Base-by-base conservation (phyloP, 2,329 filamentous ascomycete species). In the Colletotrichum lentis region DNA sequence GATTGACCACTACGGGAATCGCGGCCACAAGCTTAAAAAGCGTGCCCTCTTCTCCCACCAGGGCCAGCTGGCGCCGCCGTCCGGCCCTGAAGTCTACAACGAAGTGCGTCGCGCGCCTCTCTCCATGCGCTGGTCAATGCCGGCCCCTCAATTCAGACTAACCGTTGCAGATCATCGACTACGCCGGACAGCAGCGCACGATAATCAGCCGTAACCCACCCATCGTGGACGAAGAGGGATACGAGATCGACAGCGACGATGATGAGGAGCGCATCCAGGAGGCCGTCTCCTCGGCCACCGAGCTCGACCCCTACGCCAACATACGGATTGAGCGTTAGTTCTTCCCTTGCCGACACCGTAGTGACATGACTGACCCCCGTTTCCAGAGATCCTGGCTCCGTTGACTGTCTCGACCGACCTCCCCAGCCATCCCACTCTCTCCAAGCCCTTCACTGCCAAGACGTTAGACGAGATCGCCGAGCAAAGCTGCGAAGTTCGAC, bases 11-110 rank as follows among this genome's bases (percentile, higher is more conserved):
- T 86, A 86, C 73, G 90, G 88, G 65, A 94, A 94, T 78, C 89
- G 91, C 75, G 91, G 91, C 69, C 88, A 93, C 78, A 95, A 94
- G 77, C 83, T 95, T 53, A 92, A 94, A 82, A 91, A 88, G 77
- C 86, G 88, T 73, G 89, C 92, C 52, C 86, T 88, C 72, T 92
- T 92, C 75, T 86, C 91, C 53, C 89, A 87, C 73, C 84, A 89
- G 74, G 91, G 91, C 67, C 88, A 90, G 73, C 82, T 94, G 70
- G 88, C 90, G 50, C 85, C 88, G 31, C 85, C 88, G 0, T 85
- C 84, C 35, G 90, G 90, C 3, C 88, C 89, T 50, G 85, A 88
- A 72, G 85, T 87, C 14, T 93, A 93, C 80, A 91, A 88, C 78
- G 89, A 91, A 85, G 91, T 91, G 77, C 69, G 83, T 75, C 10